Evolutionary conservation across 345 rosid species (phyloP).

Genomic region (Eutrema heterophyllum): DNA sequence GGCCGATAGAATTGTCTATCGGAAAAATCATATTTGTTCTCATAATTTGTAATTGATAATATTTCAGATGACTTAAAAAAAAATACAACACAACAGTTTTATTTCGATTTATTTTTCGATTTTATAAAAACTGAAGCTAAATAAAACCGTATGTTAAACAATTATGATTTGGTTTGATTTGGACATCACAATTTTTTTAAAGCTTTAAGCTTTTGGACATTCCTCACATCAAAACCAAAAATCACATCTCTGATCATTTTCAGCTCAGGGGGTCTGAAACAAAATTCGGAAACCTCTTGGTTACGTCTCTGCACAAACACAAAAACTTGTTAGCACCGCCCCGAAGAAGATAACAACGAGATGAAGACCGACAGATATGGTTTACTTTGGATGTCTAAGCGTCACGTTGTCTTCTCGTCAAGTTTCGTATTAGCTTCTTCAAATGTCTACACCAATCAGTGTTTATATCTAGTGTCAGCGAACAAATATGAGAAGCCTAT

Average conservation of each 20-base stretch:
- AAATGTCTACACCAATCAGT: conserved; percentile 40
- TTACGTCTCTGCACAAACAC: conserved; percentile 50
- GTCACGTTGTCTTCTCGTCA: conserved; percentile 34
- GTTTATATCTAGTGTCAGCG: too few species aligned
- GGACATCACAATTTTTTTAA: neutral
- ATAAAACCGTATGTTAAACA: too few species aligned
- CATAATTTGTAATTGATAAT: too few species aligned
- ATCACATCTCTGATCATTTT: neutral
- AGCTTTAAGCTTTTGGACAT: neutral
- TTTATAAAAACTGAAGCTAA: too few species aligned
- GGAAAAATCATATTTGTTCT: too few species aligned
- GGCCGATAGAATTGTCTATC: too few species aligned
- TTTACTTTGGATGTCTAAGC: conserved; percentile 33
- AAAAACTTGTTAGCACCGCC: neutral
- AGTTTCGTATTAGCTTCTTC: conserved; percentile 65
- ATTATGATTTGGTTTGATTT: neutral
- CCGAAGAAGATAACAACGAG: neutral
- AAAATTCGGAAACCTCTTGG: conserved; percentile 49
- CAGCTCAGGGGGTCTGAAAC: neutral
- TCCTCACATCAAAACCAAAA: neutral
- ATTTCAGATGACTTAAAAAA: too few species aligned
- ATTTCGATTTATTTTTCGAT: too few species aligned
- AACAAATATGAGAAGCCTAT: neutral
- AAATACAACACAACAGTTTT: neutral
- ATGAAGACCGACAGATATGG: neutral